Base-by-base conservation (phyloP, 192 early-diverging fungal species). In the Backusella parvicylindrica region DNA sequence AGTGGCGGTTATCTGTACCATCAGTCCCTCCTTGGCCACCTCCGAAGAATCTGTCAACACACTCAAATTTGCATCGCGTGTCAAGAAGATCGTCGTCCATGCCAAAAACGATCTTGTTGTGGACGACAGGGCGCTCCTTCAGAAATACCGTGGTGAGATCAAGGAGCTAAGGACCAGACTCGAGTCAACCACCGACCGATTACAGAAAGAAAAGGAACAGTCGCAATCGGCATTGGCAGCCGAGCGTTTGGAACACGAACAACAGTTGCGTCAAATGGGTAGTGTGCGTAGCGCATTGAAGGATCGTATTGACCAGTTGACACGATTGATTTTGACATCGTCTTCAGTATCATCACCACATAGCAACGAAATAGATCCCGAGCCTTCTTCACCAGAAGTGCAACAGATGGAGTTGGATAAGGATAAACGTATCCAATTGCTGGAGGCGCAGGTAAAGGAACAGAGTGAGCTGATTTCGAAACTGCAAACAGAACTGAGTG, bases 51-150 rank as follows among this genome's bases (percentile, higher is more conserved):
- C 95, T 0, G 77, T 89, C 43, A 98, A 94, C 70, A 99, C 98
- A 3, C 89, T 99, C 32, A 98, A 99, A 78, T 99, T 98, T 84
- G 98, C 98, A 0, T 84, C 89, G 12, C 87, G 96, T 6, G 94
- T 97, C 49, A 98, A 98, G 81, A 94, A 93, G 71, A 91, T 99
- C 16, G 83, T 88, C 11, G 89, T 93, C 21, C 89, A 89, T 66
- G 95, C 98, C 4, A 85, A 93, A 43, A 91, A 92, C 50, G 97
- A 98, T 84, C 85, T 89, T 28, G 86, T 91, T 6, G 82, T 87
- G 69, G 94, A 95, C 76, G 94, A 96, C 56, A 94, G 95, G 73
- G 94, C 93, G 0, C 77, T 96, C 28, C 70, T 96, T 12, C 92
- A 96, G 71, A 92, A 94, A 77, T 96, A 96, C 80, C 82, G 88